A percentile compares a stretch with the other conserved stretches of the same genome.
Evolutionary conservation across 192 early-diverging fungal species (phyloP).

Genomic region (Podila minutissima): DNA sequence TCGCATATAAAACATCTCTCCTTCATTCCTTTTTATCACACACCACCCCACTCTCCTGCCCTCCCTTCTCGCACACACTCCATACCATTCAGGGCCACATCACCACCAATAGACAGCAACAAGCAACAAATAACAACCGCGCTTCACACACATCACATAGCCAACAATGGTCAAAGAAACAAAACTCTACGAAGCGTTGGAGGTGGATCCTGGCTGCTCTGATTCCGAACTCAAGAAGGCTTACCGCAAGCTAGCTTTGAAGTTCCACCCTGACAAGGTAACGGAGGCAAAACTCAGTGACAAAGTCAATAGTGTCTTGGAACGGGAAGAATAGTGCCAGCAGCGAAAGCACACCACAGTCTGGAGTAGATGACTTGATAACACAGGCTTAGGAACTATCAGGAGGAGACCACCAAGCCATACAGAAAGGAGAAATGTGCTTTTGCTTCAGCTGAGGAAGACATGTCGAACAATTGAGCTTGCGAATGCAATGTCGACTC

Average conservation of each 20-base stretch:
- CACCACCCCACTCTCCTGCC: background rate
- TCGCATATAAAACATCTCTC: background rate
- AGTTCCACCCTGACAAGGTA: conserved; percentile 89
- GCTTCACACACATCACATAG: conserved; percentile 2
- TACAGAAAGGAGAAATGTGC: no score
- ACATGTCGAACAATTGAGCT: no score
- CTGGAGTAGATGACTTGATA: no score
- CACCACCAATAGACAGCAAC: background rate
- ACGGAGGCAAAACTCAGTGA: background rate
- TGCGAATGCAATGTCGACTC: no score
- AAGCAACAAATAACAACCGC: background rate
- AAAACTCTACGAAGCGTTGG: conserved; percentile 92
- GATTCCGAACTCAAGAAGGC: conserved; percentile 96
- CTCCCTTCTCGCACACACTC: conserved; percentile 3
- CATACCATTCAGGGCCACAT: background rate
- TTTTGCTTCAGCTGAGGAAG: no score
- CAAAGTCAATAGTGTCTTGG: no score
- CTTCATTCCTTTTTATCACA: background rate
- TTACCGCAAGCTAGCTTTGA: conserved; percentile 94
- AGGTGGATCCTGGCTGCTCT: conserved; percentile 73
- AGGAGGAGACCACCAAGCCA: no score
- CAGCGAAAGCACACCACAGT: no score
- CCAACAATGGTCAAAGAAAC: conserved; percentile 72
- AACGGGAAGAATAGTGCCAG: no score
- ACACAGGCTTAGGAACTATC: no score